Evolutionary conservation across 106 monocot species (phyloP).

Genomic region (Platanthera zijinensis): DNA sequence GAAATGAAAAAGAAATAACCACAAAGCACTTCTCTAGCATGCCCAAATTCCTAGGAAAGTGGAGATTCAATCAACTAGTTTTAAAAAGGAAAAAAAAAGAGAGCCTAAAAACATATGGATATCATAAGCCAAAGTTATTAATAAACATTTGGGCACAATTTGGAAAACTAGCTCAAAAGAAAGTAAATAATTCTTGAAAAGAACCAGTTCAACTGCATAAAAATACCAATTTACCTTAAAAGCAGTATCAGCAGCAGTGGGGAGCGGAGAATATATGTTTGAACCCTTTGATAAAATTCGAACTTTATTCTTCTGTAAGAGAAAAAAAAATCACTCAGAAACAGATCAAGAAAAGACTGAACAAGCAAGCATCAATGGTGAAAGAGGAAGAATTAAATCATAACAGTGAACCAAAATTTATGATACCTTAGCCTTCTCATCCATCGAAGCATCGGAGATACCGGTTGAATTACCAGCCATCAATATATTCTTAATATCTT

Average conservation of each 20-base stretch:
- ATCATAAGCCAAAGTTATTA: not conserved
- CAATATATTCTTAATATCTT: conserved; percentile 10
- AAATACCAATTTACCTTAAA: conserved; percentile 6
- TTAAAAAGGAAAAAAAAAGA: too few species aligned
- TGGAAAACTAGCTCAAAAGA: not conserved
- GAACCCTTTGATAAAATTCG: not conserved
- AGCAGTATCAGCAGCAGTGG: not conserved
- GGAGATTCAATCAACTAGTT: not conserved
- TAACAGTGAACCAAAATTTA: not conserved
- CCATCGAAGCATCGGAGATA: not conserved
- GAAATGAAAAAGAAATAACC: not conserved
- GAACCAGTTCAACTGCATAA: not conserved
- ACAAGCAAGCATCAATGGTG: not conserved
- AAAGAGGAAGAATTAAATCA: not conserved
- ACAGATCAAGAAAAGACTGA: not conserved
- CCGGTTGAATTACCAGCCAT: not conserved
- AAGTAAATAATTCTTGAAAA: not conserved
- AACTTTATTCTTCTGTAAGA: not conserved
- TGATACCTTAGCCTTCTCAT: not conserved
- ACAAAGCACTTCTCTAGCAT: too few species aligned
- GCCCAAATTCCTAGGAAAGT: not conserved
- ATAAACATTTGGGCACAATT: not conserved
- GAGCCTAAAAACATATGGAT: not conserved
- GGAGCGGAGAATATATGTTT: not conserved
- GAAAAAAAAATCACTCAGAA: not conserved